Base-by-base conservation (phyloP, 2,329 filamentous ascomycete species). In the Cordyceps cateniannulata region DNA sequence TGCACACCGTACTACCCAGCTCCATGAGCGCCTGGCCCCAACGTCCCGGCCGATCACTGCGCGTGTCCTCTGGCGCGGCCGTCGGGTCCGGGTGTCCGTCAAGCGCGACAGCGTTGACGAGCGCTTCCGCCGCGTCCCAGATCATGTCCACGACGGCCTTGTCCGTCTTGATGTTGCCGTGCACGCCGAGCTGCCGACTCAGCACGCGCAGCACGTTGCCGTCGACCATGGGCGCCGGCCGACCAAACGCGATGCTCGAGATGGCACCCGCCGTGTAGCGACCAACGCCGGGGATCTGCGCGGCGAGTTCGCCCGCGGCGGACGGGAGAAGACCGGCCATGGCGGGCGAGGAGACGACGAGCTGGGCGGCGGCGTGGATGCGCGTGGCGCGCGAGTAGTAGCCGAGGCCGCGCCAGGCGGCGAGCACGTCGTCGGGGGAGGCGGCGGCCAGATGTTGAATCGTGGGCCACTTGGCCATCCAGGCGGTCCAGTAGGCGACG, bases 1-100 rank as follows among this genome's bases (percentile, higher is more conserved):
- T 79, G 65, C 85, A 87, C 2, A 87, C 68, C 0, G 85, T 87
- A 63, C 83, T 86, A 3, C 85, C 85, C 4, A 87, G 74, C 66
- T 87, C 85, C 85, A 87, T 87, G 27, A 87, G 70, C 0, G 82
- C 85, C 67, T 87, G 85, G 0, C 85, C 85, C 85, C 84, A 87
- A 62, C 79, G 71, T 0, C 84, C 84, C 0, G 85, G 84, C 24
- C 80, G 70, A 57, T 82, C 77, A 59, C 79, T 85, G 16, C 68
- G 63, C 24, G 70, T 65, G 0, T 67, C 67, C 6, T 70, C 68
- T 2, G 68, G 65, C 9, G 64, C 60, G 1, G 62, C 51, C 7
- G 40, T 60, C 1, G n/a, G n/a, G n/a, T 64, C 65, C 9, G 63
- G 64, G 0, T 63, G 65, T 18, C 64, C 65, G 0, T 66, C 64